Base-by-base conservation (phyloP, 2,329 filamentous ascomycete species). In the Zarea fungicola region DNA sequence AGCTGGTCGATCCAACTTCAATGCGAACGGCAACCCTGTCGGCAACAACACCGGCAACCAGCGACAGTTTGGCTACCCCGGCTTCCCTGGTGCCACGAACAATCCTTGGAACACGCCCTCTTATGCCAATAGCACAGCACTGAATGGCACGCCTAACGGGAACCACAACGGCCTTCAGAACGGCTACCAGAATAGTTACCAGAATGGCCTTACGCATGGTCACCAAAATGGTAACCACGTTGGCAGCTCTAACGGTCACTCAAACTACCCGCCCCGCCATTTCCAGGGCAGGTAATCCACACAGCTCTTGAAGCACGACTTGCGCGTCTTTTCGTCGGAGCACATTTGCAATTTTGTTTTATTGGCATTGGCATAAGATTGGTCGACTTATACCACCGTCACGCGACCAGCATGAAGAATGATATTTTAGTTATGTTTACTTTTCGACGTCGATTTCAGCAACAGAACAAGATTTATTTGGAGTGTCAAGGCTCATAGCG, bases 41-140 rank as follows among this genome's bases (percentile, higher is more conserved):
- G 22, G 18, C 13, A 42, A 18, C 45, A 35, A 18, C 34, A 19
- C 18, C 14, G n/a, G 21, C 10, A 28, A 32, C 25, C 29, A 22
- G 14, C 29, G 32, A 11, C 37, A 35, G 4, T 42, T 37, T 31
- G 16, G 29, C 14, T 49, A 29, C 37, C 51, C 54, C 19, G 54
- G 54, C 10, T 61, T 60, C 36, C 41, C 56, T 11, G 48, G 51
- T 35, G 35, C 47, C 7, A 42, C 53, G 14, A 56, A 50, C 41
- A 59, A 59, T 18, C 55, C 52, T 9, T 62, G 60, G 60, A 60
- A 59, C 40, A 49, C 48, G 4, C 42, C 58, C 9, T 25, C 40
- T 7, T 62, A 58, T 48, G 54, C 55, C 34, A 58, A 54, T 34
- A 52, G 56, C 13, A 23, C 21, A 34, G 37, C 21, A 4, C 5